Percentiles rank a stretch among this genome's conserved stretches.
Evolutionary conservation across 2,329 filamentous ascomycete genomes (phyloP).

Genomic region (Cladosporium oxysporum): DNA sequence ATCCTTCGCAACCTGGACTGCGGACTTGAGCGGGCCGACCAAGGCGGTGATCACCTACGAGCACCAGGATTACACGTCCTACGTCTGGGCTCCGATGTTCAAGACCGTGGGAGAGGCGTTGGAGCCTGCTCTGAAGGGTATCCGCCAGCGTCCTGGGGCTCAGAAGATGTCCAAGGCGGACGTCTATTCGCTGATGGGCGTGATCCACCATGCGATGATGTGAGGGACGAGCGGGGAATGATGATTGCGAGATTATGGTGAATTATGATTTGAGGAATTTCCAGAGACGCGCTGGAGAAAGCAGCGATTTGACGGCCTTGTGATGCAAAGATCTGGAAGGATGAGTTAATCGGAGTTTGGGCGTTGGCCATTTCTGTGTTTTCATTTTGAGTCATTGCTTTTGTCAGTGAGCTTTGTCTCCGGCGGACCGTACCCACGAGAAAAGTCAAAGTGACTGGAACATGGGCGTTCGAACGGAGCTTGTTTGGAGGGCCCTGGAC

Average conservation of each 20-base stretch:
- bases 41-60: background rate
- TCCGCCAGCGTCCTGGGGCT: background rate
- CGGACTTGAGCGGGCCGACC: background rate
- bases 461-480: background rate
- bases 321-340: background rate
- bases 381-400: background rate
- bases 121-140: background rate
- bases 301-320: background rate
- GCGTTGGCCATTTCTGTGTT: background rate
- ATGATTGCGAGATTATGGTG: background rate
- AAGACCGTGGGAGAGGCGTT: background rate
- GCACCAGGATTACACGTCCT: background rate
- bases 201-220: background rate
- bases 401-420: background rate
- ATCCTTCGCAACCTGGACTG: background rate
- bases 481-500: background rate
- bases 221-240: background rate
- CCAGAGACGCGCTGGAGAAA: background rate
- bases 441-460: background rate
- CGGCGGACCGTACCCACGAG: background rate
- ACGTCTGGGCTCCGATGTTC: background rate
- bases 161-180: background rate
- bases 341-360: background rate
- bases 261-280: background rate
- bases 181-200: background rate